Percentiles rank a stretch among this genome's conserved stretches.
Conservation (phyloP, 2,329 filamentous ascomycete species). For the Westerdykella aurantiaca region DNA sequence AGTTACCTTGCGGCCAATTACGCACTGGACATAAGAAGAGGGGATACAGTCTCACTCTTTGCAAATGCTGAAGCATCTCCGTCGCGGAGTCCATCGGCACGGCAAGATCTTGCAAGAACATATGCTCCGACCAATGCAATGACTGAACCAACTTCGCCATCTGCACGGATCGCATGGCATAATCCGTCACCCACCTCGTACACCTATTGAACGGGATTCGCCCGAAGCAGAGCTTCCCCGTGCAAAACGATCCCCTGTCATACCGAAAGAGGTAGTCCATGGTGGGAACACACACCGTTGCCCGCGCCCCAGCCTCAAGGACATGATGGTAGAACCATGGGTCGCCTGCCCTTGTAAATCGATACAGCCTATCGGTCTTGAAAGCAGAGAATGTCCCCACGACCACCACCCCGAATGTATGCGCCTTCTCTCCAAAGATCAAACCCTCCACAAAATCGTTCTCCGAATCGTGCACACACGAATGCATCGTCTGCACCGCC, state of each 20-base stretch:
- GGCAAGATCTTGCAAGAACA: too few relatives aligned
- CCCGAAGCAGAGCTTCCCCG: conserved; percentile 44
- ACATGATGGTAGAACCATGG: conserved; percentile 72
- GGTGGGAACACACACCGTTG: conserved; percentile 50
- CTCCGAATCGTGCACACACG: background rate
- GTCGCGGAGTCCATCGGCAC: too few relatives aligned
- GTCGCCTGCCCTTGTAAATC: conserved; percentile 54
- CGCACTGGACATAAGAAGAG: too few relatives aligned
- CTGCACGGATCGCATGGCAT: too few relatives aligned
- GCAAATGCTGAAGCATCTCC: too few relatives aligned
- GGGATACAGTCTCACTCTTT: too few relatives aligned
- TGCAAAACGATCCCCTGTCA: conserved; percentile 62
- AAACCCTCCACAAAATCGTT: conserved; percentile 1
- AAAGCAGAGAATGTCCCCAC: background rate
- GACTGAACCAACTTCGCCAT: too few relatives aligned
- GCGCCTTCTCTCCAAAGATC: conserved; percentile 4
- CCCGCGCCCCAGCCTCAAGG: conserved; percentile 13
- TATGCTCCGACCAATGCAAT: too few relatives aligned
- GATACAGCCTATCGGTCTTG: background rate
- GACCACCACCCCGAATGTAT: background rate
- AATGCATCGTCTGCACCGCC: conserved; percentile 22
- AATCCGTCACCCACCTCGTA: too few relatives aligned
- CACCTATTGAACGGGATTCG: too few relatives aligned
- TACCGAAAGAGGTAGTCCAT: conserved; percentile 64
- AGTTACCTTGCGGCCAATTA: too few relatives aligned